Conservation (phyloP, 768 basidiomycete species). For the Lactifluus volemus region DNA sequence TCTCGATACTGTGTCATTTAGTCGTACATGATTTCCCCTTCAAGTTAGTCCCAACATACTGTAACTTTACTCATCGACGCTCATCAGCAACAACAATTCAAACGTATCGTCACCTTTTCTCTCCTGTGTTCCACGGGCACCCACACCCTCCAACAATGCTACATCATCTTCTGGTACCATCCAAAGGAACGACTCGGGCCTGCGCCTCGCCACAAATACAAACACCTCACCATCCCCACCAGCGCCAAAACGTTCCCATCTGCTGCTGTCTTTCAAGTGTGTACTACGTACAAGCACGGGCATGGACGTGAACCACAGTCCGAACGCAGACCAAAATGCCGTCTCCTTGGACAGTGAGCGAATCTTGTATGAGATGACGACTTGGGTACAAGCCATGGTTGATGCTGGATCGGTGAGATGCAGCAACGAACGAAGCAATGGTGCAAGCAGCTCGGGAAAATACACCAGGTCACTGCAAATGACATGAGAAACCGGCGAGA, state of each 20-base stretch:
- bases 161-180: conserved; percentile 39
- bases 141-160: conserved; percentile 50
- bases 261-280: conserved; percentile 11
- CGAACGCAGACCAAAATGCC: conserved; percentile 73
- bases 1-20: too few species aligned
- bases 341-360: conserved; percentile 66
- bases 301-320: conserved; percentile 62
- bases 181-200: conserved; percentile 52
- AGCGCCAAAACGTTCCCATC: conserved; percentile 21
- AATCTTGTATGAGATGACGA: conserved; percentile 71
- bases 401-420: conserved; percentile 41
- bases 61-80: conserved; percentile 18
- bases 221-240: conserved; percentile 32
- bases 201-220: conserved; percentile 53
- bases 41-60: too few species aligned
- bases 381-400: conserved; percentile 18
- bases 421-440: conserved; percentile 65
- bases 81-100: conserved; percentile 51
- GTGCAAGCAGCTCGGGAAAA: conserved; percentile 73
- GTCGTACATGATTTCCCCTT: too few species aligned
- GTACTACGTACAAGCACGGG: conserved; percentile 37
- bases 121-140: conserved; percentile 35
- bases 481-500: conserved; percentile 47
- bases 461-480: conserved; percentile 46
- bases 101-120: conserved; percentile 61